Percentiles rank a stretch among this genome's conserved stretches.
Conservation (phyloP, 345 rosid genomes). For the Hirschfeldia incana region DNA sequence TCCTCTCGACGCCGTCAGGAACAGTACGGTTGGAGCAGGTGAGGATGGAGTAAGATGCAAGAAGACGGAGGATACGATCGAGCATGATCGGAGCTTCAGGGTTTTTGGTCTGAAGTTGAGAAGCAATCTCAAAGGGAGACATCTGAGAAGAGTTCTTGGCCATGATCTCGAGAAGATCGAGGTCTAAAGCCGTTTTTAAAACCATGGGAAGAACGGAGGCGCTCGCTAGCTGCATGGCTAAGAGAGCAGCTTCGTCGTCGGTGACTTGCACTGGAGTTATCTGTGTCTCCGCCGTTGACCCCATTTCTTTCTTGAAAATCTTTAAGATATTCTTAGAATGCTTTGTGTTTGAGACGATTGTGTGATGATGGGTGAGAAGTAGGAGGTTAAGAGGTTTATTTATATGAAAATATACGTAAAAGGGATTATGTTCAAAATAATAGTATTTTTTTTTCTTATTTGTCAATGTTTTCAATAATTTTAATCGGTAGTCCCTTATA, state of each 20-base stretch:
- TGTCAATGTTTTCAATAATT: too few relatives aligned
- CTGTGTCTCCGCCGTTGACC: slow-evolving; percentile 65
- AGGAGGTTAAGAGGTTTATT: slow-evolving; percentile 28
- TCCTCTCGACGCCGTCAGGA: slow-evolving; percentile 54
- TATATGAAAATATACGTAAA: slow-evolving; percentile 11
- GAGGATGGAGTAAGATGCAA: slow-evolving; percentile 65
- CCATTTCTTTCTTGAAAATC: slow-evolving; percentile 44
- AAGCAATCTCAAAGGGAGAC: slow-evolving; percentile 66
- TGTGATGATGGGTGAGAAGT: slow-evolving; percentile 34
- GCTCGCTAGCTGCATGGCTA: slow-evolving; percentile 72
- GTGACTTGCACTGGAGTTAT: slow-evolving; percentile 66
- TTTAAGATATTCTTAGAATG: background rate
- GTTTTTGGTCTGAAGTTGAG: slow-evolving; percentile 70
- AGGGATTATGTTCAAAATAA: too few relatives aligned
- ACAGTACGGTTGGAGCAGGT: slow-evolving; percentile 48
- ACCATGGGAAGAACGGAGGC: slow-evolving; percentile 85
- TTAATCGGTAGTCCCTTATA: too few relatives aligned
- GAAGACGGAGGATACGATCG: slow-evolving; percentile 72
- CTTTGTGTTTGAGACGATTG: slow-evolving; percentile 2
- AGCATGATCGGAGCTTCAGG: slow-evolving; percentile 75
- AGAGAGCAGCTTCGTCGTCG: slow-evolving; percentile 72
- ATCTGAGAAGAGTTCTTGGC: slow-evolving; percentile 56
- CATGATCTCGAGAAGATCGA: slow-evolving; percentile 84
- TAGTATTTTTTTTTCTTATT: too few relatives aligned
- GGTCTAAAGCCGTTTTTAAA: slow-evolving; percentile 85